Evolutionary conservation across 371 early-diverging fungal species (phyloP).

Genomic region (Circinella umbellata): DNA sequence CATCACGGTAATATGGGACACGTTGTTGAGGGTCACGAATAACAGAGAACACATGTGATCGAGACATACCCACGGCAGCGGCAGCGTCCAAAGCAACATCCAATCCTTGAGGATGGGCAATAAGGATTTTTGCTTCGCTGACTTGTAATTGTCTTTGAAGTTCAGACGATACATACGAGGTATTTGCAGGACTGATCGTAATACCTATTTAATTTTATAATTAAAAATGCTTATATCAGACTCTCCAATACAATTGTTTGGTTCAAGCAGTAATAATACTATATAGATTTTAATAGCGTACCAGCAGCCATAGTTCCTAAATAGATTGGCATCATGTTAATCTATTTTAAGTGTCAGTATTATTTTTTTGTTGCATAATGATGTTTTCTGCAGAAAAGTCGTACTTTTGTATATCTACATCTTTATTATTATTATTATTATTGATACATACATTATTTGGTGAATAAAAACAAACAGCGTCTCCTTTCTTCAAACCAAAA

Average conservation of each 20-base stretch:
- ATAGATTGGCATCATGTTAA: slow-evolving; percentile 23
- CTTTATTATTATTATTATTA: not conserved
- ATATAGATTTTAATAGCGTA: slow-evolving; percentile 27
- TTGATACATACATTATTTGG: slow-evolving; percentile 22
- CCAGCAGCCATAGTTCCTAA: slow-evolving; percentile 25
- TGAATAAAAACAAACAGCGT: slow-evolving; percentile 19
- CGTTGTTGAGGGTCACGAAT: slow-evolving; percentile 15
- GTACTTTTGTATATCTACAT: not conserved
- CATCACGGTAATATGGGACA: slow-evolving; percentile 14
- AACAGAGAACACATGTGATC: slow-evolving; percentile 14
- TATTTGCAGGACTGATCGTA: slow-evolving; percentile 68
- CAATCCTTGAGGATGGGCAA: slow-evolving; percentile 47
- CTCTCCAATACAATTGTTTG: too few species aligned
- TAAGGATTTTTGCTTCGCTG: slow-evolving; percentile 58
- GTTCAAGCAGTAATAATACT: too few species aligned
- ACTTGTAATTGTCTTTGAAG: slow-evolving; percentile 70
- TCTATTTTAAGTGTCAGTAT: slow-evolving; percentile 16
- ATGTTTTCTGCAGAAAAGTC: too few species aligned
- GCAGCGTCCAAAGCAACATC: slow-evolving; percentile 55
- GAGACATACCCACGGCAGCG: slow-evolving; percentile 44
- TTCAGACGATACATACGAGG: slow-evolving; percentile 70
- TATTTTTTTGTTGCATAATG: not conserved
- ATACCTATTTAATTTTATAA: slow-evolving; percentile 19
- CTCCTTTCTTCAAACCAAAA: slow-evolving; percentile 23
- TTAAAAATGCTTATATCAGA: too few species aligned